phyloP scores from a whole-genome alignment of 2,329 filamentous ascomycete species.

The Lasiodiplodia sp. region DNA sequence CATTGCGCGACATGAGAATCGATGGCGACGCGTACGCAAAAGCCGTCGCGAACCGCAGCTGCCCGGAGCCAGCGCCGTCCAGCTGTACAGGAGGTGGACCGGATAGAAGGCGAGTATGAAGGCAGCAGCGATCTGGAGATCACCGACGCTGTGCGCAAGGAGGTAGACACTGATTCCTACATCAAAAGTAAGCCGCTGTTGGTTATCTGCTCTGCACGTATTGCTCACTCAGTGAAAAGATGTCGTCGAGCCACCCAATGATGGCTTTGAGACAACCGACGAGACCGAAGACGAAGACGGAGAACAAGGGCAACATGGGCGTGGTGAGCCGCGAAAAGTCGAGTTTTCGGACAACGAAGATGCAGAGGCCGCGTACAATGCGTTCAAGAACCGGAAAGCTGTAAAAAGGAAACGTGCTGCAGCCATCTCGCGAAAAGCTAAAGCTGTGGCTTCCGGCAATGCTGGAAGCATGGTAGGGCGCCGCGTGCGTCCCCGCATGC shows the following conservation, averaged over 20 bases:
- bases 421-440: constrained; percentile 51
- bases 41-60: constrained; percentile 4
- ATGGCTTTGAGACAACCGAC: constrained; percentile 8
- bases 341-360: constrained; percentile 60
- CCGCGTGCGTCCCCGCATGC: constrained; percentile 37
- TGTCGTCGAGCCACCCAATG: not conserved
- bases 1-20: not conserved
- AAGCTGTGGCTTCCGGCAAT: constrained; percentile 46
- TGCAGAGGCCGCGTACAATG: constrained; percentile 64
- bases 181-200: constrained; percentile 38
- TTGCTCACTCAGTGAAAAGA: not conserved
- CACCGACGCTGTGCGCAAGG: constrained; percentile 43
- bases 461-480: constrained; percentile 51
- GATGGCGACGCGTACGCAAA: constrained; percentile 16
- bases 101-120: constrained; percentile 30
- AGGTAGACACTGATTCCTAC: constrained; percentile 40
- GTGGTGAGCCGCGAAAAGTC: constrained; percentile 20
- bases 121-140: constrained; percentile 51
- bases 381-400: constrained; percentile 68
- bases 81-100: constrained; percentile 18
- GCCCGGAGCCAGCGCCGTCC: not conserved
- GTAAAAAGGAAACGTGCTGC: constrained; percentile 61
- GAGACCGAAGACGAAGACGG: constrained; percentile 6
- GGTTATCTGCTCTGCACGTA: not conserved
- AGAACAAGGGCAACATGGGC: not conserved